phyloP scores from a whole-genome alignment of 345 rosid genomes.

The Hypericum perforatum region DNA sequence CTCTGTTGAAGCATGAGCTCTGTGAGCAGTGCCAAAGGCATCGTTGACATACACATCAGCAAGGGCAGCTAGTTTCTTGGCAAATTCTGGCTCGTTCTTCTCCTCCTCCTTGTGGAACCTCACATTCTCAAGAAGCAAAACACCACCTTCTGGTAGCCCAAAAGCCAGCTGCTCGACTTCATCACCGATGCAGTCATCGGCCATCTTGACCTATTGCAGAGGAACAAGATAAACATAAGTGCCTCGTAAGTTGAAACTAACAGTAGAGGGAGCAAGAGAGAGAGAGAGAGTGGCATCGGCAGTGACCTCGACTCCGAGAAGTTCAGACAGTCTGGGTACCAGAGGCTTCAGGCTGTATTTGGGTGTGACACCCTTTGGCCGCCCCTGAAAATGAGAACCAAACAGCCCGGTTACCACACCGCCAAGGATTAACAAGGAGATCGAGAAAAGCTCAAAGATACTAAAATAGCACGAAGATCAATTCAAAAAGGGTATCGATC shows the following conservation, averaged over 20 bases:
- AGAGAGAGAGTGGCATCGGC: background rate
- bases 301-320: conserved; percentile 65
- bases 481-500: too few relatives aligned
- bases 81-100: conserved; percentile 88
- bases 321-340: conserved; percentile 79
- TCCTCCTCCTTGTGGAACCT: conserved; percentile 93
- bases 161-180: conserved; percentile 73
- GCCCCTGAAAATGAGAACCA: conserved; percentile 50
- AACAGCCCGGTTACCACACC: background rate
- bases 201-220: conserved; percentile 59
- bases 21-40: conserved; percentile 90
- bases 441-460: background rate
- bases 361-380: conserved; percentile 93
- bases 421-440: background rate
- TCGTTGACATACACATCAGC: conserved; percentile 85
- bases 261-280: background rate
- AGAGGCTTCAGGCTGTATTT: conserved; percentile 94
- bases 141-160: conserved; percentile 60
- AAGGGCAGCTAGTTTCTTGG: conserved; percentile 85
- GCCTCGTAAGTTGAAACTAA: background rate
- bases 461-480: background rate
- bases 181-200: conserved; percentile 68
- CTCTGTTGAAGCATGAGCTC: conserved; percentile 93
- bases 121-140: conserved; percentile 78
- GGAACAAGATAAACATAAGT: background rate